Evolutionary conservation across 352 stramenopile genomes (phyloP), one percentile per base, ranked within the genome.

Genomic region (Phytophthora sp.): DNA sequence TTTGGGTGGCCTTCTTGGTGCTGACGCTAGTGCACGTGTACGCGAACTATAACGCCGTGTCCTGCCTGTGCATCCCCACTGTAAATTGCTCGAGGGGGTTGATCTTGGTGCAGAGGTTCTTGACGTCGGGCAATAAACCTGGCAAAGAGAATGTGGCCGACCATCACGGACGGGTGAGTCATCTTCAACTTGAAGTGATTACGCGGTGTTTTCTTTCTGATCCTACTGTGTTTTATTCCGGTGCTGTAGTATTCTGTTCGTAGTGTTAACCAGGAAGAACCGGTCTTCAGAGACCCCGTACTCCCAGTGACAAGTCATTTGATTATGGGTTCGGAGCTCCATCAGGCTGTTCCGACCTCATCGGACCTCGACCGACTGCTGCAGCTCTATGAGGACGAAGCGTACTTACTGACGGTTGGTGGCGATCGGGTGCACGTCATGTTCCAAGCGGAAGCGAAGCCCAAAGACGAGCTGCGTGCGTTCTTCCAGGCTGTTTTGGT

Each of bases 1-100:
- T 92, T n/a, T 98, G 95, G 95, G 63, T 86, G 27, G 86, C 97
- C 5, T 99, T 99, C 72, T 51, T 95, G 8, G 20, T 88, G n/a
- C 80, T 99, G 36, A 98, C 96, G 5, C 35, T 92, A 12, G 59
- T 98, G 16, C 96, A 99, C 78, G 90, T 99, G 23, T 95, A 90
- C 69, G 93, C 94, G 30, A 99, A 99, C 69, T 98, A 97, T 79
- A 76, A 94, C 41, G 82, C 80, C 26, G 92, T 98, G n/a, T 86
- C 83, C 58, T 79, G 84, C 13, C 77, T 98, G 21, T 89, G 84
- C 52, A 88, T 99, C 29, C 75, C 78, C 41, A 98, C 91, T 12
- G 73, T 99, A 33, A 99, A 99, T 55, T 69, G 69, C 35, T 72
- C 77, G 33, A 82, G 84, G 16, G 82, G 77, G 0, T 38, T 78